Conservation (phyloP, 1,284 basidiomycete species). For the Pseudozyma pruni region DNA sequence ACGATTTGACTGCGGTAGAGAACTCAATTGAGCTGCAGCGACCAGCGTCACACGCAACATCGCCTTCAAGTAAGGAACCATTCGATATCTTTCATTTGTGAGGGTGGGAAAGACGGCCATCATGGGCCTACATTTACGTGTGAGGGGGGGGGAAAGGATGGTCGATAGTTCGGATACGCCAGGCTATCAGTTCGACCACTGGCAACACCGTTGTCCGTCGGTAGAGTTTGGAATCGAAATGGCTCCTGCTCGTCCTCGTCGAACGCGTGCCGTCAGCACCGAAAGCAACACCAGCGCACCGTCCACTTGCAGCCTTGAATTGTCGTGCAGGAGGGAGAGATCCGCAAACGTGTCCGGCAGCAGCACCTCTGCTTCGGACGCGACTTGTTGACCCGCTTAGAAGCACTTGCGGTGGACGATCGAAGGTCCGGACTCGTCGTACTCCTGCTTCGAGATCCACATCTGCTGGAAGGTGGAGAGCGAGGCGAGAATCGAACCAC, state of each 20-base stretch:
- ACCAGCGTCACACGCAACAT: too few relatives aligned
- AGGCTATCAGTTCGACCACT: too few relatives aligned
- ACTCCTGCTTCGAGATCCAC: constrained; percentile 86
- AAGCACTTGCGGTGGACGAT: constrained; percentile 68
- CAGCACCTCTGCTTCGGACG: constrained; percentile 3
- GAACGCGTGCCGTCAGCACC: too few relatives aligned
- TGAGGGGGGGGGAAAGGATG: neutral
- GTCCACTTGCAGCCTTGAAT: neutral
- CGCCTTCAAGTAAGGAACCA: too few relatives aligned
- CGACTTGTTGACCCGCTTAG: constrained; percentile 42
- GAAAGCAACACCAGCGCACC: neutral
- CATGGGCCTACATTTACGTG: constrained; percentile 5
- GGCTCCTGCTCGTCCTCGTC: too few relatives aligned
- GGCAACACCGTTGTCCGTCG: too few relatives aligned
- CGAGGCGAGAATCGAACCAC: constrained; percentile 95
- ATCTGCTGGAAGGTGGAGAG: constrained; percentile 93
- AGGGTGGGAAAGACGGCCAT: neutral
- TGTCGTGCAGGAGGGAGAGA: neutral
- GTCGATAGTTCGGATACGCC: neutral
- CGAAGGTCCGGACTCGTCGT: constrained; percentile 67
- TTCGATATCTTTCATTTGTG: constrained; percentile 6
- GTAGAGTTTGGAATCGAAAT: too few relatives aligned
- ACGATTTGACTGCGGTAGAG: too few relatives aligned
- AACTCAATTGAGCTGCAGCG: too few relatives aligned
- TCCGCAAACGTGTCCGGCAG: neutral